Base-by-base conservation (phyloP, 176 grass and related monocot genomes). In the Oryza australiensis region DNA sequence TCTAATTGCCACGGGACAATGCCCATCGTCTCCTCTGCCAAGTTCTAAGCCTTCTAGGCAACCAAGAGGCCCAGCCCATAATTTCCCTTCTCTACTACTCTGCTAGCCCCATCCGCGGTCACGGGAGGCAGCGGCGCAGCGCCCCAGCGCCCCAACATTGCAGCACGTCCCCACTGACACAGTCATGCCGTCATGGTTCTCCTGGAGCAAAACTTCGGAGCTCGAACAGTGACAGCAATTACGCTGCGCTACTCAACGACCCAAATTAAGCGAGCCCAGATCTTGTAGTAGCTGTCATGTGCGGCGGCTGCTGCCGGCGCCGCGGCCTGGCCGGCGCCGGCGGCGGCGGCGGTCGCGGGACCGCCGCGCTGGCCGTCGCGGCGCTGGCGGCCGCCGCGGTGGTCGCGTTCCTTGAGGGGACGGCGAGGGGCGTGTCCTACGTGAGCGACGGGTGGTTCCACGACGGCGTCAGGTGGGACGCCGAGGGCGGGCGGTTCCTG, bases 381-480 rank as follows among this genome's bases (percentile, higher is more conserved):
- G 26, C 84, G 55, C 62, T 98, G 75, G 86, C 88, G 20, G 84
- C 73, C 26, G 37, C 90, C 57, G 84, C 90, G 62, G 75, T 73
- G 71, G 87, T 98, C 69, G 79, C 84, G 67, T 89, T 94, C 71
- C 88, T 95, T 30, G 95, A 98, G 82, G 73, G 72, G 73, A 85
- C 94, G 40, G 72, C 51, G 51, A 55, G 51, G 51, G 92, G 89
- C 55, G 73, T 94, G 26, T 64, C 75, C 7, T 95, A 95, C 68
- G 45, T 38, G 38, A 80, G 90, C 60, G 24, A 53, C 9, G 75
- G 87, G 42, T 98, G 95, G 95, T 2, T 89, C 86, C 57, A 26
- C 72, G 92, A 98, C 32, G 88, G 89, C 45, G 16, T 65, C 88
- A 93, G 94, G 86, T 98, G 92, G 95, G 95, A 95, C 69, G 66